phyloP scores from a whole-genome alignment of 2,329 filamentous ascomycete genomes.

The Calonectria honghensis region DNA sequence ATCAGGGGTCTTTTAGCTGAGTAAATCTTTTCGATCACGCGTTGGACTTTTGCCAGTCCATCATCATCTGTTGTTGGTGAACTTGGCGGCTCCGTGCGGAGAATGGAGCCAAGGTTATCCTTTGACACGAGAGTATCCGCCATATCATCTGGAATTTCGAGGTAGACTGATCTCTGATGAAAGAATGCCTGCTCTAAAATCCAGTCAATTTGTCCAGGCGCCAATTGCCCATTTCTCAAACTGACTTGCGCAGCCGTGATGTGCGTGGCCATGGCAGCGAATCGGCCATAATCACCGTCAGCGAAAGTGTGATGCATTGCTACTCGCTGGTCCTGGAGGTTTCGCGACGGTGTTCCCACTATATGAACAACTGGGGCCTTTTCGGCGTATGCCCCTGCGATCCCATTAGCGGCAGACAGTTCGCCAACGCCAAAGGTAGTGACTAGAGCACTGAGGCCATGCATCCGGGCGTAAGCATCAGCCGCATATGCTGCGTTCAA shows the following conservation, averaged over 20 bases:
- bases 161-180: slow-evolving; percentile 1
- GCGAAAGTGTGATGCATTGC: background rate
- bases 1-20: background rate
- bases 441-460: background rate
- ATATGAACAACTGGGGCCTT: background rate
- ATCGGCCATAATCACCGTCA: background rate
- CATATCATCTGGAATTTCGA: background rate
- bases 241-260: background rate
- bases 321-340: background rate
- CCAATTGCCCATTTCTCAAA: background rate
- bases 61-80: no score
- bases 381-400: slow-evolving; percentile 9
- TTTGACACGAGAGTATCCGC: background rate
- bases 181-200: background rate
- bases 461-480: background rate
- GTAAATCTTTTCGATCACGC: background rate
- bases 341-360: background rate
- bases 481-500: slow-evolving; percentile 9
- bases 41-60: background rate
- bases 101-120: background rate
- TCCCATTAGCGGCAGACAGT: background rate
- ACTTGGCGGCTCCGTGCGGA: background rate
- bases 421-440: slow-evolving; percentile 6
- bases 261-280: background rate
- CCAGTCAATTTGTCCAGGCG: background rate